These are phyloP conservation scores for Xylariaceae sp. DNA, from an alignment of 2,329 filamentous ascomycete species.

Conservation along the genomic window DNA sequence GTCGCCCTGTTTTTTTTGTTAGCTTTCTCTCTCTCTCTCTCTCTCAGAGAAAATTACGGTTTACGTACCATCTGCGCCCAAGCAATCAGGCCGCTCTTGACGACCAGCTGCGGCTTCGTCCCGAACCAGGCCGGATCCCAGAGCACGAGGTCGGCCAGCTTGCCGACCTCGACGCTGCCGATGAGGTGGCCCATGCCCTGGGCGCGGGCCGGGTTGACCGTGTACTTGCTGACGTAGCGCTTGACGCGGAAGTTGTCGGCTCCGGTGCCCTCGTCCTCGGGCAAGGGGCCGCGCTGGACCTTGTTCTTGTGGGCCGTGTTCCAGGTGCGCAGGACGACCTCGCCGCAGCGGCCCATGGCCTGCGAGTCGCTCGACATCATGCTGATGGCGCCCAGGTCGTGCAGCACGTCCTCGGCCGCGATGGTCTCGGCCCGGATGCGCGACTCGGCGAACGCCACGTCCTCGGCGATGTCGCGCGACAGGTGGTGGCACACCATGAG, in stretches of 20 bases:
- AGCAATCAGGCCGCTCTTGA: conserved; percentile 85
- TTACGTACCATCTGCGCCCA: conserved; percentile 76
- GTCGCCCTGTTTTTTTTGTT: conserved; percentile 52
- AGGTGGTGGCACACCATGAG: conserved; percentile 97
- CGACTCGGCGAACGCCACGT: conserved; percentile 90
- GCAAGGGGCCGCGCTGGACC: conserved; percentile 67
- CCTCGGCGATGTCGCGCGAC: conserved; percentile 87
- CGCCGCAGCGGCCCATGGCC: conserved; percentile 93
- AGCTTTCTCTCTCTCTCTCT: too few species aligned
- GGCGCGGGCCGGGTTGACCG: conserved; percentile 85
- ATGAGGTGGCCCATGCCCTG: conserved; percentile 87
- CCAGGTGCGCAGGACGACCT: conserved; percentile 91
- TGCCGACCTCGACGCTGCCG: conserved; percentile 82
- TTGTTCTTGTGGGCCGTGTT: conserved; percentile 98
- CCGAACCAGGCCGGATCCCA: conserved; percentile 86
- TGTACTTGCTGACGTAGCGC: conserved; percentile 92
- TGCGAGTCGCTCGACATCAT: conserved; percentile 98
- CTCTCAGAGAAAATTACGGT: too few species aligned
- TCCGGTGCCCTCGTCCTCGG: conserved; percentile 71
- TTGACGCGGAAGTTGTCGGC: conserved; percentile 92
- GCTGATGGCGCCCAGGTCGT: conserved; percentile 89
- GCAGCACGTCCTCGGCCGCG: conserved; percentile 90
- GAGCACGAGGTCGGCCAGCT: conserved; percentile 81
- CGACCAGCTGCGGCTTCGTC: conserved; percentile 71
- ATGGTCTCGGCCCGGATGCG: conserved; percentile 95